phyloP scores from a whole-genome alignment of 768 basidiomycete species.

The Hericium erinaceus region DNA sequence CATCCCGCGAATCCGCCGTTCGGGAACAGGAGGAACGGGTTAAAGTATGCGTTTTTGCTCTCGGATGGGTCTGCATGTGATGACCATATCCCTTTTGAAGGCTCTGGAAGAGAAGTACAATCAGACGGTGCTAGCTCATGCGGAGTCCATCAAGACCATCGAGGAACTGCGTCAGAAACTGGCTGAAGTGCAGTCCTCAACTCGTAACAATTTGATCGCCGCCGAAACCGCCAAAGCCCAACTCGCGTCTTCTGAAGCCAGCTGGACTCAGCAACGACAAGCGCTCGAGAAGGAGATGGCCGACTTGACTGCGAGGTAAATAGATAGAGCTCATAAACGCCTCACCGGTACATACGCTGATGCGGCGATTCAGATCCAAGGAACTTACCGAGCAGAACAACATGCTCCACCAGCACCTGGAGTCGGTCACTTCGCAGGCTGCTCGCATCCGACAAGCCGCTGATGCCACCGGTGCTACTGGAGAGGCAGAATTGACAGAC shows the following conservation, averaged over 20 bases:
- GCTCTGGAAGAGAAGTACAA: constrained; percentile 76
- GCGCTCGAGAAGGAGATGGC: constrained; percentile 69
- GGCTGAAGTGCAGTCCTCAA: constrained; percentile 35
- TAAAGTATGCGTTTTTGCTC: constrained; percentile 27
- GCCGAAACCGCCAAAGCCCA: constrained; percentile 74
- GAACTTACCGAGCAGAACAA: constrained; percentile 71
- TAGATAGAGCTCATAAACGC: constrained; percentile 7
- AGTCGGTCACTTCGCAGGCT: constrained; percentile 75
- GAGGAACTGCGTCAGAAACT: constrained; percentile 59
- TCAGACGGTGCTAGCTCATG: constrained; percentile 76
- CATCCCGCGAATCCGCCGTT: constrained; percentile 55
- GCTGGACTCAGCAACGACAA: constrained; percentile 75
- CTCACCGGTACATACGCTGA: background rate
- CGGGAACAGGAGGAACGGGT: constrained; percentile 60
- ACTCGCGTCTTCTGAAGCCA: constrained; percentile 57
- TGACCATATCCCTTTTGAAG: constrained; percentile 22
- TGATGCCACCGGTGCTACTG: constrained; percentile 33
- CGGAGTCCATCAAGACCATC: constrained; percentile 71
- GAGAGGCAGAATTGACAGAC: constrained; percentile 37
- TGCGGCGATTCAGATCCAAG: constrained; percentile 39
- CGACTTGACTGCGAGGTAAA: constrained; percentile 63
- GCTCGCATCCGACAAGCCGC: constrained; percentile 69
- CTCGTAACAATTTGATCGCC: constrained; percentile 49
- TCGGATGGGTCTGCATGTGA: background rate
- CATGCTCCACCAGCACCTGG: constrained; percentile 75